Percentiles rank a stretch among this genome's conserved stretches.
Conservation (phyloP, 2,329 filamentous ascomycete species). For the Colletotrichum tabaci region DNA sequence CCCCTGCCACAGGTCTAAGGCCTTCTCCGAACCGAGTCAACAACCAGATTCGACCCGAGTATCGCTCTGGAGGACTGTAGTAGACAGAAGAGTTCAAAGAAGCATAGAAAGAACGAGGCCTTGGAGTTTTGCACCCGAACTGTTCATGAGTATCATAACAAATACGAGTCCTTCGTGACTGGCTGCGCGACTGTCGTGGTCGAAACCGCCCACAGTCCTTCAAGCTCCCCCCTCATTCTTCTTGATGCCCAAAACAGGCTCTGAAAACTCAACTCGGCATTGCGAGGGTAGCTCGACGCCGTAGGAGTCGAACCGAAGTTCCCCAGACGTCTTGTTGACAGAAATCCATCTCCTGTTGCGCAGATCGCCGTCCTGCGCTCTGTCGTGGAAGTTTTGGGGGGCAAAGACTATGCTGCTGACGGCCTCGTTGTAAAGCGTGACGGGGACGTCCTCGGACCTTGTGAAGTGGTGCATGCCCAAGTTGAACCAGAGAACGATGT, state of each 20-base stretch:
- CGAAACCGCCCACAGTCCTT: neutral
- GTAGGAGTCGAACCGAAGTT: constrained; percentile 50
- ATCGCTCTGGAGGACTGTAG: neutral
- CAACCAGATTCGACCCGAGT: constrained; percentile 8
- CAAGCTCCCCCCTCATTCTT: constrained; percentile 13
- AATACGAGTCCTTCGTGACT: too few relatives aligned
- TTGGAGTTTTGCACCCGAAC: too few relatives aligned
- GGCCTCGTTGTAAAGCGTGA: constrained; percentile 52
- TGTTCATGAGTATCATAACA: too few relatives aligned
- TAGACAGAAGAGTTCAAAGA: too few relatives aligned
- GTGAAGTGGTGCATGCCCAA: constrained; percentile 63
- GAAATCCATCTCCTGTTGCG: constrained; percentile 53
- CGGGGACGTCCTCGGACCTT: constrained; percentile 46
- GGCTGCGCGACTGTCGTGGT: too few relatives aligned
- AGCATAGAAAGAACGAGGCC: too few relatives aligned
- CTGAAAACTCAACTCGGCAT: constrained; percentile 48
- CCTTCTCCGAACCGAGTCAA: neutral
- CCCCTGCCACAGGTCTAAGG: neutral
- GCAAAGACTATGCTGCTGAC: constrained; percentile 52
- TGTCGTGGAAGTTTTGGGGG: constrained; percentile 52
- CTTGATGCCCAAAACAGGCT: constrained; percentile 46
- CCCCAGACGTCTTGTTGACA: constrained; percentile 44
- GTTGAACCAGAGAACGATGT: constrained; percentile 63
- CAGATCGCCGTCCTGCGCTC: constrained; percentile 55
- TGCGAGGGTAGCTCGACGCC: constrained; percentile 49